phyloP scores from a whole-genome alignment of 2,329 filamentous ascomycete genomes.

The Aspergillus viridinutans region DNA sequence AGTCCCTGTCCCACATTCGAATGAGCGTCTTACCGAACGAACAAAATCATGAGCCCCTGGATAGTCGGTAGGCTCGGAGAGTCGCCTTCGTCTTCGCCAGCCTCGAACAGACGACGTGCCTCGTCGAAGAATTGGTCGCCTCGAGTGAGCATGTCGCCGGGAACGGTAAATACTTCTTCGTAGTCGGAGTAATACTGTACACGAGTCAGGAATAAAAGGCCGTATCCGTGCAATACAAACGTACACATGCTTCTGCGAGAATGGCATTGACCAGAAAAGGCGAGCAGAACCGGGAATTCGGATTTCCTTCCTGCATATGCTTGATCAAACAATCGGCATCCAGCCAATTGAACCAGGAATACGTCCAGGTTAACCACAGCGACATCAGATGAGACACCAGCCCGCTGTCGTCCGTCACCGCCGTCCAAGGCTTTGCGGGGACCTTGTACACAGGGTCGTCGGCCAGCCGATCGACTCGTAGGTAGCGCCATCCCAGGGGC shows the following conservation, averaged over 20 bases:
- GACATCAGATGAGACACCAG: slow-evolving; percentile 32
- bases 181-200: slow-evolving; percentile 23
- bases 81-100: slow-evolving; percentile 19
- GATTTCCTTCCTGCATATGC: slow-evolving; percentile 24
- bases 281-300: slow-evolving; percentile 27
- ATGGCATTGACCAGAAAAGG: slow-evolving; percentile 35
- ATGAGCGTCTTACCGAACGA: slow-evolving; percentile 14
- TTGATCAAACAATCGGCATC: slow-evolving; percentile 27
- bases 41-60: slow-evolving; percentile 24
- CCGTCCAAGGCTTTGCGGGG: slow-evolving; percentile 32
- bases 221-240: slow-evolving; percentile 5
- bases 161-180: slow-evolving; percentile 22
- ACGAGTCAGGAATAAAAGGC: neutral
- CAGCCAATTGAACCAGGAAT: slow-evolving; percentile 27
- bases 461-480: slow-evolving; percentile 22
- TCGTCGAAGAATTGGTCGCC: slow-evolving; percentile 29
- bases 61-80: slow-evolving; percentile 22
- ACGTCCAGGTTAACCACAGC: slow-evolving; percentile 31
- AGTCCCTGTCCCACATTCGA: neutral
- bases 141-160: slow-evolving; percentile 19
- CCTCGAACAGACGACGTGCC: slow-evolving; percentile 23
- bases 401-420: slow-evolving; percentile 27
- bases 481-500: slow-evolving; percentile 12
- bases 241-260: slow-evolving; percentile 29
- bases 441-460: slow-evolving; percentile 23